Conservation (phyloP, 768 basidiomycete genomes). For the Botryobasidium botryosum region DNA sequence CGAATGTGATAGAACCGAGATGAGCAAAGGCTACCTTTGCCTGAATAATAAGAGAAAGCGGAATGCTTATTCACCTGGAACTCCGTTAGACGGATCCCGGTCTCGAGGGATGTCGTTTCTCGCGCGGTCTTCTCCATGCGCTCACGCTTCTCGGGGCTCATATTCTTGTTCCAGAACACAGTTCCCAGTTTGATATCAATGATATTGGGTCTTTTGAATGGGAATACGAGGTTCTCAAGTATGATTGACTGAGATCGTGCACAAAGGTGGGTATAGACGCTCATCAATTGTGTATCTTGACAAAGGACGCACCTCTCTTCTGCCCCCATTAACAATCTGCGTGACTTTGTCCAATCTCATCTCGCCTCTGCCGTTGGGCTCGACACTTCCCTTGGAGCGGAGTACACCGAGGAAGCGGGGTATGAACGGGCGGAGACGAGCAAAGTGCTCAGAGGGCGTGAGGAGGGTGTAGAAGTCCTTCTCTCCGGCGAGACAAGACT, state of each 20-base stretch:
- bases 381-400: constrained; percentile 46
- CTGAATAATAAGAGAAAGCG: no score
- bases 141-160: constrained; percentile 49
- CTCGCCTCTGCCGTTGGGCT: no score
- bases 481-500: constrained; percentile 49
- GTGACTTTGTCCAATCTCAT: no score
- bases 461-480: constrained; percentile 52
- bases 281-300: no score
- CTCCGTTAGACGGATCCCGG: constrained; percentile 72
- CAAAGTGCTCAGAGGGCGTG: constrained; percentile 23
- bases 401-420: constrained; percentile 72
- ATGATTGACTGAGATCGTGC: constrained; percentile 57
- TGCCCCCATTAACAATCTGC: no score
- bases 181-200: constrained; percentile 91
- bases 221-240: constrained; percentile 62
- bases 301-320: no score
- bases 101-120: constrained; percentile 52
- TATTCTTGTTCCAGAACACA: constrained; percentile 54
- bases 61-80: constrained; percentile 85
- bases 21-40: not conserved
- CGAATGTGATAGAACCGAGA: not conserved
- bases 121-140: constrained; percentile 60
- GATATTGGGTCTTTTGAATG: constrained; percentile 67
- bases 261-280: no score
- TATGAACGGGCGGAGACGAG: constrained; percentile 30